Base-by-base conservation (phyloP, 208 protist species). In the Crithidia acanthocephali region DNA sequence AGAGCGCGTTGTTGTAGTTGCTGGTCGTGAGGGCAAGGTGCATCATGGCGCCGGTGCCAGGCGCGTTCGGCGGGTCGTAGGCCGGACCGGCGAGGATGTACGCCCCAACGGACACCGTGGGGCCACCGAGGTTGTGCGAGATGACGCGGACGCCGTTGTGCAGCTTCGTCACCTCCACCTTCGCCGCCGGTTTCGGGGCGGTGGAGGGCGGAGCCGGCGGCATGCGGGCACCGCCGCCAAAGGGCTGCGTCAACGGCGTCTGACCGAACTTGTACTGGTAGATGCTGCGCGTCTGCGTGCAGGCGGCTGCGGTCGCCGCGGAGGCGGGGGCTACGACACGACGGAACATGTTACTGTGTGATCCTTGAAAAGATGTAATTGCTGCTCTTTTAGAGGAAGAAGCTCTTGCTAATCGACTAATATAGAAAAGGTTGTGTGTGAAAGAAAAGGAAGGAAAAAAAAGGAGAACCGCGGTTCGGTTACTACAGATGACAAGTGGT, bases 61-160 rank as follows among this genome's bases (percentile, higher is more conserved):
- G 92, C 70, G 76, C 84, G 25, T 55, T 75, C 22, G 80, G 55
- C 16, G 92, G 87, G 79, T 97, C 92, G 76, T 93, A 97, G 27
- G 52, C 87, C 13, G 92, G 86, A 13, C 92, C 92, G 16, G 92
- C 92, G 27, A 87, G 83, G 48, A 91, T 84, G 80, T 95, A 97
- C 22, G 89, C 87, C 20, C 92, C 92, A 10, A 97, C 77, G 11
- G 90, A 91, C 22, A 92, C 85, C 27, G 90, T 67, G 0, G 92
- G 80, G 13, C 88, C 88, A 22, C 80, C 77, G 8, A 84, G 60
- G 67, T 95, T 80, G 52, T 96, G 92, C 45, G 87, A 84, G 60
- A 96, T 93, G 23, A 96, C 81, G 20, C 87, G 84, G 10, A 80
- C 86, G 25, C 92, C 92, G 74, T 95, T 95, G 81, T 87, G 85